Conservation (phyloP, 106 monocot genomes). For the Gastrodia elata region DNA sequence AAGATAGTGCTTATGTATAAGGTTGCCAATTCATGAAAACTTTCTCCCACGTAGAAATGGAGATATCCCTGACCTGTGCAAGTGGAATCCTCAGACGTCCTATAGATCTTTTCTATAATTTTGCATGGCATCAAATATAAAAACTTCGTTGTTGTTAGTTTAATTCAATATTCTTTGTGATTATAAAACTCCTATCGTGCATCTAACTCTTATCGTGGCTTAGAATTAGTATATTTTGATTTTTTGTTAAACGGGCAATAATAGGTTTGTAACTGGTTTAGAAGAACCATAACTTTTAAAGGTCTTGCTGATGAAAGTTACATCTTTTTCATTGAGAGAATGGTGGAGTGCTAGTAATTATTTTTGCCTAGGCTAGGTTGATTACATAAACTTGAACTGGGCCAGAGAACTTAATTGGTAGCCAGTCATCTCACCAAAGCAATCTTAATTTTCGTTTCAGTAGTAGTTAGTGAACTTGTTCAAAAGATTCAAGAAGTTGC, state of each 20-base stretch:
- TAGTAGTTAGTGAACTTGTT: no score
- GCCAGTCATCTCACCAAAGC: no score
- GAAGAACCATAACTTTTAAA: background rate
- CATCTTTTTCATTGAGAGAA: background rate
- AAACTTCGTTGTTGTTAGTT: background rate
- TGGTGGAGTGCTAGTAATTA: background rate
- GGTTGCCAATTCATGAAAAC: no score
- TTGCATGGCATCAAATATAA: background rate
- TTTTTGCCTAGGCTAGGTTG: no score
- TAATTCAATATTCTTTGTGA: background rate
- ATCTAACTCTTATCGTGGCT: background rate
- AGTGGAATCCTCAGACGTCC: no score
- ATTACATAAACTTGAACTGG: no score
- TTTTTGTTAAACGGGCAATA: background rate
- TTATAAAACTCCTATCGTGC: background rate
- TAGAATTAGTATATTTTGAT: background rate
- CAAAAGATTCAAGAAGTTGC: no score
- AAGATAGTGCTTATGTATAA: background rate
- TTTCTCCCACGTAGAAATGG: no score
- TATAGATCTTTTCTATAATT: no score
- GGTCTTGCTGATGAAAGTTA: background rate
- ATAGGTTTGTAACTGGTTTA: background rate
- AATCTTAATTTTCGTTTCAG: no score
- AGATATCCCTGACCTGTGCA: no score
- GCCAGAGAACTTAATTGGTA: no score